Conservation (phyloP, 192 early-diverging fungal genomes). For the Coemansia sp. region DNA sequence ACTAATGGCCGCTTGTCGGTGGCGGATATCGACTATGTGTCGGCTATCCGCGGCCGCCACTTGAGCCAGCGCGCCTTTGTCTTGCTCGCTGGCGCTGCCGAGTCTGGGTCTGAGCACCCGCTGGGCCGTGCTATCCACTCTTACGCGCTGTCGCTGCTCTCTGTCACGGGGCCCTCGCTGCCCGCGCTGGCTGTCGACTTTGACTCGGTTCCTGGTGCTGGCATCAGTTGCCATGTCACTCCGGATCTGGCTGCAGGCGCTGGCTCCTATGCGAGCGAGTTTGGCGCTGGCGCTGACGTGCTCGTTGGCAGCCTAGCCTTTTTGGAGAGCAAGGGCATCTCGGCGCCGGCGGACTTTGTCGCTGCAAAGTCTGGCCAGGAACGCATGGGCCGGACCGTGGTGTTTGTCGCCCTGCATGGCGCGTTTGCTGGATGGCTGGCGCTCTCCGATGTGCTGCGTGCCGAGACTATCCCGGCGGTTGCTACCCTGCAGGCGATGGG, state of each 20-base stretch:
- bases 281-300: conserved; percentile 40
- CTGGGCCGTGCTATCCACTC: conserved; percentile 75
- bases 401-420: conserved; percentile 69
- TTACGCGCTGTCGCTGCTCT: conserved; percentile 55
- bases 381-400: conserved; percentile 71
- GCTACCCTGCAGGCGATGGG: conserved; percentile 72
- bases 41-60: conserved; percentile 8
- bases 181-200: conserved; percentile 60
- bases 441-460: conserved; percentile 82
- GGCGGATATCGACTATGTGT: conserved; percentile 46
- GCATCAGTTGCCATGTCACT: conserved; percentile 62
- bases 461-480: conserved; percentile 72
- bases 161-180: conserved; percentile 21
- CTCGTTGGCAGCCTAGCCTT: conserved; percentile 76
- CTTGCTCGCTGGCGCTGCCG: conserved; percentile 73
- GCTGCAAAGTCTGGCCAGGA: conserved; percentile 58
- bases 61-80: conserved; percentile 58
- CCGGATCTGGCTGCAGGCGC: conserved; percentile 21
- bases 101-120: conserved; percentile 86
- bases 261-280: conserved; percentile 12
- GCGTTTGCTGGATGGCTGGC: conserved; percentile 67
- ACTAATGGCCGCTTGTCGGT: conserved; percentile 76
- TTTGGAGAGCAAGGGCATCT: conserved; percentile 52
- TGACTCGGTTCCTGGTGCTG: conserved; percentile 67
- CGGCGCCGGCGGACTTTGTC: conserved; percentile 15